Evolutionary conservation across 257 asterid genomes (phyloP), one percentile per base, ranked within the genome.

Genomic region (Ajuga chamaepitys): DNA sequence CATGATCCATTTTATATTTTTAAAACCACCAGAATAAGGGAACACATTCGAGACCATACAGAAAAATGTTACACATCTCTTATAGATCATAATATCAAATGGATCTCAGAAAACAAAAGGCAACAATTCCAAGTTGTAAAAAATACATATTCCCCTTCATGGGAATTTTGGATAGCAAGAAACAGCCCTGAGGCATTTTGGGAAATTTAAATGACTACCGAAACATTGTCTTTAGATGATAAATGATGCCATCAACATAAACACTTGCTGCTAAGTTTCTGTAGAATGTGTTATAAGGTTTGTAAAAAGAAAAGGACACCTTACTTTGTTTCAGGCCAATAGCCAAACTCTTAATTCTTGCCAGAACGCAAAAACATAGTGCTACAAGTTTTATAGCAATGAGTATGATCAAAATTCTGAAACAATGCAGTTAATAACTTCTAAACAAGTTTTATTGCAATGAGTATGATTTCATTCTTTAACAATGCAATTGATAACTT

Each of bases 231-330:
- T 60, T 5, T 24, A 2, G 38, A 41, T 30, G n/a, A 18, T 13
- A 48, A 41, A 41, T 48, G 38, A 60, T 22, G 66, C n/a, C 48
- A 24, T 34, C 70, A 50, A 41, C 62, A 51, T 53, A 65, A 51
- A 50, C 22, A 35, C 54, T 52, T 66, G 14, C 37, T 59, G 42
- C 53, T 8, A 26, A 25, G 32, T 64, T 22, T 12, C 35, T 12
- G 11, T 22, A 14, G 22, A 58, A 65, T 34, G 13, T 52, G 10
- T 21, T 38, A 41, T 37, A 14, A 52, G 45, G 21, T 35, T 38
- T 57, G 37, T 21, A 25, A 42, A 13, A 48, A 9, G 18, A 25
- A 16, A 51, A 1, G 25, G 38, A 22, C 21, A 52, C 8, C 2
- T 52, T 34, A 44, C 37, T 10, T 34, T 5, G 30, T 35, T 24